Evolutionary conservation across 768 basidiomycete genomes (phyloP), one percentile per base, ranked within the genome.

Genomic region (Boletus subcaerulescens): DNA sequence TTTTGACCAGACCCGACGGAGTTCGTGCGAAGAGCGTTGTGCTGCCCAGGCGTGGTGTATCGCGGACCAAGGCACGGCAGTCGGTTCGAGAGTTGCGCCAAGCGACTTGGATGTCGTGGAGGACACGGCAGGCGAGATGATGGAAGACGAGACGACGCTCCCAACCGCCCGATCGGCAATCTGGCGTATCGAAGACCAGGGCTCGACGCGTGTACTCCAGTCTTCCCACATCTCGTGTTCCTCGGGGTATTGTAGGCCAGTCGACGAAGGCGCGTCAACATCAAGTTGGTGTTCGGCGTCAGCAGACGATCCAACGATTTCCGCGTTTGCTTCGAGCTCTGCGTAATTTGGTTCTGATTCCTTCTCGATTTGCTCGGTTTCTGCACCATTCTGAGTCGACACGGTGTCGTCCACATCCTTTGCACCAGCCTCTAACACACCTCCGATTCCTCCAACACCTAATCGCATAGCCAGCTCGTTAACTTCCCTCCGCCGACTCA

Each of bases 381-480:
- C 59, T 9, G 54, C 49, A 18, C n/a, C 45, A 18, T 10, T 53
- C 4, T 53, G 56, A 22, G 26, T 26, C 14, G 48, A 45, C 13
- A 31, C 1, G n/a, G 15, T 35, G 13, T 42, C 51, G 5, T 29
- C 49, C 26, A n/a, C 39, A n/a, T 9, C 44, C 31, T 48, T 45
- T 5, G 18, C 15, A 38, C 14, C 61, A 36, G 26, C 46, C 26
- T 83, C 84, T 7, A 91, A 64, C 8, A 74, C 62, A 12, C 91
- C 92, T 11, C 91, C 91, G 8, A 91, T 78, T 0, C 81, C 80
- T 33, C 87, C 88, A 36, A 92, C 77, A 6, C 83, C 91, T 84
- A 91, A 90, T n/a, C 89, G 82, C 78, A 91, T 87, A 0, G 82
- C 85, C 43, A 93, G 72, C 62, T 90, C 86, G 66, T 93, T 93